Conservation (phyloP, 108 stramenopile species). For the Conticribra weissflogii region DNA sequence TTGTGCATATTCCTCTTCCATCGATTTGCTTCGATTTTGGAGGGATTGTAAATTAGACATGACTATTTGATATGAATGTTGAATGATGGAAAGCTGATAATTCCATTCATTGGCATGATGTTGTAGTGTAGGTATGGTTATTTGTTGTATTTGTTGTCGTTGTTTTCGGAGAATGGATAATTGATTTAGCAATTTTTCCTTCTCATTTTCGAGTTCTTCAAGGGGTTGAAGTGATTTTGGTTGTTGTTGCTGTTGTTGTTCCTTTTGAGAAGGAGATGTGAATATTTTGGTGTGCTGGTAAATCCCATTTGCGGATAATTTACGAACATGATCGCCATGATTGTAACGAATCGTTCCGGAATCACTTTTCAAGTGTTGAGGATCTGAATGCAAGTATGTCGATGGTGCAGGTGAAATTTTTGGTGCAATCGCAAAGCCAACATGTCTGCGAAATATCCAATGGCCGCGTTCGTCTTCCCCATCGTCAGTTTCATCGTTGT, state of each 20-base stretch:
- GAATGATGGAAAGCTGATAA: slow-evolving; percentile 12
- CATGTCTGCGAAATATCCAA: slow-evolving; percentile 41
- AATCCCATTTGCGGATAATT: not conserved
- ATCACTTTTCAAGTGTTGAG: not conserved
- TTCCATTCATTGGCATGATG: slow-evolving; percentile 27
- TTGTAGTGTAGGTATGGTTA: slow-evolving; percentile 9
- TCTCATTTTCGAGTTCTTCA: slow-evolving; percentile 5
- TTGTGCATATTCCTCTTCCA: slow-evolving; percentile 27
- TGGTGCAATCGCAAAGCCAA: slow-evolving; percentile 18
- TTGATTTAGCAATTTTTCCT: slow-evolving; percentile 25
- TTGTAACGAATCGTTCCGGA: not conserved
- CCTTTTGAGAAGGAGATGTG: not conserved
- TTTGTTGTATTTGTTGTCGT: slow-evolving; percentile 19
- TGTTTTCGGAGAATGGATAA: slow-evolving; percentile 32
- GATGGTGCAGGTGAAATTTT: too few relatives aligned
- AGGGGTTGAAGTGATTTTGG: not conserved
- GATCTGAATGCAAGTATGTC: not conserved
- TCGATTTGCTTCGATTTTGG: slow-evolving; percentile 13
- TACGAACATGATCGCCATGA: not conserved
- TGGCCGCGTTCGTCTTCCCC: slow-evolving; percentile 27
- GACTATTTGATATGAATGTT: slow-evolving; percentile 27
- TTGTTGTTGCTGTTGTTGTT: not conserved
- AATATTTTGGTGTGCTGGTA: not conserved
- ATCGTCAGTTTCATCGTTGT: slow-evolving; percentile 14
- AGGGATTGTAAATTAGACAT: slow-evolving; percentile 18